Evolutionary conservation across 2,329 filamentous ascomycete species (phyloP), one percentile per base, ranked within the genome.

Genomic region (Colletotrichum tanaceti): DNA sequence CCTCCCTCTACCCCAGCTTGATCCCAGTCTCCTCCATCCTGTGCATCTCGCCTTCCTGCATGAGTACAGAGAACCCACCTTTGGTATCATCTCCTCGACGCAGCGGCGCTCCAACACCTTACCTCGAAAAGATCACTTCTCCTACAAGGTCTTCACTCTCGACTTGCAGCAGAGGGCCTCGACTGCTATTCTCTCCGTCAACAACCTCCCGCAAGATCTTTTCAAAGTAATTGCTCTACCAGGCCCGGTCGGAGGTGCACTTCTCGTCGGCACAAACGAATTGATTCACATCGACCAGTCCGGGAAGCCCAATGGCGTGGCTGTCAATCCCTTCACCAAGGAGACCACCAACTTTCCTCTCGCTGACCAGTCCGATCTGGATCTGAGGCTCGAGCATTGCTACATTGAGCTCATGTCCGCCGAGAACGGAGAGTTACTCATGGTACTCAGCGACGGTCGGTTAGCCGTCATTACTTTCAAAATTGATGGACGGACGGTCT

Each of bases 31-130:
- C 73, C 89, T 95, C 69, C 92, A 97, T 79, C 94, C 95, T 57
- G 90, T 98, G 75, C 93, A 97, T 77, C 88, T 99, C 75, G 91
- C 93, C 63, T 99, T 99, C 79, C 84, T 99, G 72, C 89, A 98
- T 85, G 95, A 98, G 82, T 99, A 99, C 80, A 91, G 96, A 78
- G 96, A 98, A 80, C 95, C 96, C 14, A 99, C 96, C 0, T 97
- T 99, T 81, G 96, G 95, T 65, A 94, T 99, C 70, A 85, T 99
- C 49, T 96, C 93, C 54, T 93, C 94, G 1, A 90, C 89, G 60
- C 83, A 89, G 71, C 85, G 90, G 43, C 89, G 91, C 16, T 94
- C 94, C n/a, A 85, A 86, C 63, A 90, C 93, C 3, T 83, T 98
- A 61, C 92, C 94, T 74, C 88, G 93, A 72, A 96, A 91, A 75